Conservation (phyloP, 768 basidiomycete species). For the Lentinus brumalis region DNA sequence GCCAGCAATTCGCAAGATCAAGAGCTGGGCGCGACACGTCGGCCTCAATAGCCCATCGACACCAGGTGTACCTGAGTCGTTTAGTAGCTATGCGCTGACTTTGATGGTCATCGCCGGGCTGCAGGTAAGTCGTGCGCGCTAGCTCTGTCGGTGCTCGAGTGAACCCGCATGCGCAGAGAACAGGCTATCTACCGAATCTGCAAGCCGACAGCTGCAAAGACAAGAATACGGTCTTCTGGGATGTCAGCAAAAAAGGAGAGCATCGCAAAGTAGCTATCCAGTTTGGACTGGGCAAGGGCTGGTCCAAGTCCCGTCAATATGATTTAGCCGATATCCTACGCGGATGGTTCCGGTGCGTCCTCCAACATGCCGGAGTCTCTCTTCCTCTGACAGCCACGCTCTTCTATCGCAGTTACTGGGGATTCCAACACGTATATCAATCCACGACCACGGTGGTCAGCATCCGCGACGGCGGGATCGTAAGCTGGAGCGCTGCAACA, state of each 20-base stretch:
- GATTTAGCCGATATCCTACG: background rate
- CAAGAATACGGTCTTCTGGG: constrained; percentile 35
- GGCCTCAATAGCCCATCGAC: constrained; percentile 50
- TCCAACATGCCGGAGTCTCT: background rate
- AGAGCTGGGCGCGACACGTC: constrained; percentile 59
- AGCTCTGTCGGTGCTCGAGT: background rate
- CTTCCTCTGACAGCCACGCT: too few species aligned
- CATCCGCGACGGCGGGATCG: constrained; percentile 45
- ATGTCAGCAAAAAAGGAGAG: background rate
- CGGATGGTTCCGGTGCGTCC: constrained; percentile 4
- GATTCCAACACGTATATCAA: constrained; percentile 37
- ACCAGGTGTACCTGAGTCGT: constrained; percentile 33
- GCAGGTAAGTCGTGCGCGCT: constrained; percentile 43
- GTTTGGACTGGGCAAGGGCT: constrained; percentile 1
- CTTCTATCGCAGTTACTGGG: constrained; percentile 46
- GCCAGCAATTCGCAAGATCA: constrained; percentile 49
- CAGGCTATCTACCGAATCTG: constrained; percentile 51
- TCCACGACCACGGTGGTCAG: constrained; percentile 30
- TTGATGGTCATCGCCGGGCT: constrained; percentile 63
- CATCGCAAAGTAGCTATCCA: constrained; percentile 23
- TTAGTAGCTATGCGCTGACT: constrained; percentile 63
- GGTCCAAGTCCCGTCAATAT: too few species aligned
- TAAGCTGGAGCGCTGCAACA: constrained; percentile 2
- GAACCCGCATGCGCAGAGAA: constrained; percentile 34
- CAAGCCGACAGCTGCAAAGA: constrained; percentile 37